Percentiles rank a stretch among this genome's conserved stretches.
phyloP scores from a whole-genome alignment of 345 rosid species.

The Balakata baccata region DNA sequence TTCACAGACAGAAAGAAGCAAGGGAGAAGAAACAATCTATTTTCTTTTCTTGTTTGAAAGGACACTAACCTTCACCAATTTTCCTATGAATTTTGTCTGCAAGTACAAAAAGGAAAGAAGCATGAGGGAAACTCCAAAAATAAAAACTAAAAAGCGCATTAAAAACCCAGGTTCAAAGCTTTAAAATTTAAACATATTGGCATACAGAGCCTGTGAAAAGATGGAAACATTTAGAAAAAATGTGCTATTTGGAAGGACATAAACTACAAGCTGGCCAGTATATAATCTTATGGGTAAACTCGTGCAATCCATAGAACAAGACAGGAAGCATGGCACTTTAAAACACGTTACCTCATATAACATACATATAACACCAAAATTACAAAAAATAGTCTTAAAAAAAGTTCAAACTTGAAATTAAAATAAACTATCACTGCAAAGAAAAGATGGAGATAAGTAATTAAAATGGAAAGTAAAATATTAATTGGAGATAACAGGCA shows the following conservation, averaged over 20 bases:
- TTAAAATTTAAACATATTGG: not conserved
- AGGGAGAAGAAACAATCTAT: not conserved
- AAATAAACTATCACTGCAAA: not conserved
- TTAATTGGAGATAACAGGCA: not conserved
- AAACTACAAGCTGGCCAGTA: not conserved
- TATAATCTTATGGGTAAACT: not conserved
- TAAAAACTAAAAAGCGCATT: constrained; percentile 4
- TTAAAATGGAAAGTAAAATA: not conserved
- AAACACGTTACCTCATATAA: not conserved
- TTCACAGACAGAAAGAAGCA: not conserved
- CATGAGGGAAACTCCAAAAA: constrained; percentile 1
- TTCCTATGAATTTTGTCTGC: constrained; percentile 67
- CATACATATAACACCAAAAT: not conserved
- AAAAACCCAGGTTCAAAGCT: not conserved
- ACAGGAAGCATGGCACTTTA: not conserved
- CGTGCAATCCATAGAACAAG: not conserved
- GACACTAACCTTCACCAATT: constrained; percentile 62
- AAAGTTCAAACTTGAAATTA: not conserved
- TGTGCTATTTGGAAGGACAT: not conserved
- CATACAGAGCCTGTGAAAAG: not conserved
- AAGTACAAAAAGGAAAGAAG: constrained; percentile 8
- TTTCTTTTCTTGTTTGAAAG: not conserved
- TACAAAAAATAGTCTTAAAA: not conserved
- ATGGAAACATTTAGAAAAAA: not conserved
- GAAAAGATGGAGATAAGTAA: not conserved